A percentile compares a stretch with the other conserved stretches of the same genome.
Evolutionary conservation across 176 grass and related monocot genomes (phyloP).

Genomic region (Otatea glauca): DNA sequence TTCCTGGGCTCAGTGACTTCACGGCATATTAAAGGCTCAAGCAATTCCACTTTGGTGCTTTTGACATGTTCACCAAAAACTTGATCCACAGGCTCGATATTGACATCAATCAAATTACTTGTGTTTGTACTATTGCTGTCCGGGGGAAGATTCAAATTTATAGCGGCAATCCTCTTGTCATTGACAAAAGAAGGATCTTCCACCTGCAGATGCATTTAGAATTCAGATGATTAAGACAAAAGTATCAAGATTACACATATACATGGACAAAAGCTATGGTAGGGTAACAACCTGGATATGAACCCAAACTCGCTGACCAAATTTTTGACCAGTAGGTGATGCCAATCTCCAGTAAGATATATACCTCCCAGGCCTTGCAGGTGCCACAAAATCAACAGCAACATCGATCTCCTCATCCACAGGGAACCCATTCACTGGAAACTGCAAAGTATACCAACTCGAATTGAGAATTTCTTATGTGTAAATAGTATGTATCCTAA

Average conservation of each 20-base stretch:
- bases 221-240: conserved; percentile 22
- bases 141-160: conserved; percentile 72
- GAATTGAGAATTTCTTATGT: not conserved
- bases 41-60: conserved; percentile 28
- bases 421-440: conserved; percentile 71
- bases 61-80: conserved; percentile 30
- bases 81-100: conserved; percentile 39
- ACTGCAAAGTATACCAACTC: conserved; percentile 49
- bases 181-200: conserved; percentile 52
- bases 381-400: conserved; percentile 87
- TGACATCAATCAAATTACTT: conserved; percentile 61
- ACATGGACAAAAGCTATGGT: conserved; percentile 24
- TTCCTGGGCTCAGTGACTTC: conserved; percentile 19
- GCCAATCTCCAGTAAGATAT: conserved; percentile 95
- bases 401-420: conserved; percentile 68
- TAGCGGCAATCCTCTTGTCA: conserved; percentile 35
- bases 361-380: conserved; percentile 73
- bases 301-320: conserved; percentile 97
- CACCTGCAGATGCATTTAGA: conserved; percentile 47
- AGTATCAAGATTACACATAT: not conserved
- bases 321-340: conserved; percentile 85
- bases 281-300: conserved; percentile 74
- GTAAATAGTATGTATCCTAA: not conserved
- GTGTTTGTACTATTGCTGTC: conserved; percentile 39
- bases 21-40: conserved; percentile 25